These are phyloP conservation scores for Massarina eburnea DNA, from an alignment of 2,329 filamentous ascomycete species.

Conservation along the genomic window DNA sequence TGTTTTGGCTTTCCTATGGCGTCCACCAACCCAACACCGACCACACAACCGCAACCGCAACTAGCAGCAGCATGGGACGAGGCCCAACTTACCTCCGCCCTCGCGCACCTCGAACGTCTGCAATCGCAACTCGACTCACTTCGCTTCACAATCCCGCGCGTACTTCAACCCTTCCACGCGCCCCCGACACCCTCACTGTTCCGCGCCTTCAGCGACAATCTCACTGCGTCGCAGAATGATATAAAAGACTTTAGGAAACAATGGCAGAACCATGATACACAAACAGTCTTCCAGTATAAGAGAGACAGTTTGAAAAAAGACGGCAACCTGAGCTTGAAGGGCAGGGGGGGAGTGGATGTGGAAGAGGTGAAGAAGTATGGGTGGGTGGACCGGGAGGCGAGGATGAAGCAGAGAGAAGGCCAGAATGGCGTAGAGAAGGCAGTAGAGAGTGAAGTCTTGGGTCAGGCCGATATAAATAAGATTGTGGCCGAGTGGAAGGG, in stretches of 20 bases:
- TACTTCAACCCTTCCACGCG: conserved; percentile 44
- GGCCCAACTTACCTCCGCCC: conserved; percentile 44
- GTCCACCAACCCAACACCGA: background rate
- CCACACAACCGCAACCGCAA: background rate
- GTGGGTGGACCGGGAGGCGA: conserved; percentile 37
- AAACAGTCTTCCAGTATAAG: conserved; percentile 36
- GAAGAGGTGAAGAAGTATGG: conserved; percentile 40
- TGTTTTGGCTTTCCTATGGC: background rate
- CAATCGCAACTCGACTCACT: conserved; percentile 48
- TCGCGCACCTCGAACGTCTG: conserved; percentile 48
- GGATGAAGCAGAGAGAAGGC: conserved; percentile 18
- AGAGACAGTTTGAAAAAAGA: conserved; percentile 41
- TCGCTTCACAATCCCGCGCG: conserved; percentile 46
- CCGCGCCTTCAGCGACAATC: conserved; percentile 41
- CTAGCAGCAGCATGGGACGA: conserved; percentile 39
- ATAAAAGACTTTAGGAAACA: conserved; percentile 40
- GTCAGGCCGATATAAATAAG: conserved; percentile 22
- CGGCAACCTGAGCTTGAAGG: conserved; percentile 39
- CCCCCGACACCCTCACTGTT: conserved; percentile 37
- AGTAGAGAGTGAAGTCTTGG: conserved; percentile 15
- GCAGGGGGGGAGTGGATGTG: too few relatives aligned
- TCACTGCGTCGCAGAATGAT: conserved; percentile 37
- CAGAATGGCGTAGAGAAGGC: conserved; percentile 8
- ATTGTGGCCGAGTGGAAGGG: conserved; percentile 29
- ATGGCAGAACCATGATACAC: conserved; percentile 43